Evolutionary conservation across 768 basidiomycete genomes (phyloP), one percentile per base, ranked within the genome.

Genomic region (Filobasidium floriforme): DNA sequence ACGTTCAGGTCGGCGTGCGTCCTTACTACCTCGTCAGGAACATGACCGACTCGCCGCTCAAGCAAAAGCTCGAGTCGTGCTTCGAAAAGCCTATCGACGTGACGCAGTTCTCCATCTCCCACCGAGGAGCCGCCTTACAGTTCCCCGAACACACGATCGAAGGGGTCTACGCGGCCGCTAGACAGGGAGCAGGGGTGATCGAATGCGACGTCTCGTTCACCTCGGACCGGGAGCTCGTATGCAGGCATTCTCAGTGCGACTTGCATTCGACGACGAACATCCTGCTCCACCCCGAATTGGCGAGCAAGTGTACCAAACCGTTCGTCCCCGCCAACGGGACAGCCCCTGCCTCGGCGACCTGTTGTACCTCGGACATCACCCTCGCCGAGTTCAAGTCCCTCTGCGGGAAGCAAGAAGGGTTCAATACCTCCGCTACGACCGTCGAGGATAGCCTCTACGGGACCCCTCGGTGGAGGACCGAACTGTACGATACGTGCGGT

Each of bases 181-280:
- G 54, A 24, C 54, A 57, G 24, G 54, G 54, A 24, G 54, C 54
- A 6, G 54, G 54, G 14, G 54, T 57, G 54, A 57, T 57, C 54
- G 54, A 57, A 28, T 57, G 54, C 24, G 54, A 57, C 54, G 54
- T 57, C 29, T 57, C 54, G 54, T 57, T 57, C 29, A 57, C 54
- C 54, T 57, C 54, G 24, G 54, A 57, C 29, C 54, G 54, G 15
- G 18, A 57, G 15, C n/a, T 57, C 7, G 54, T 57, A 6, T 57
- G 54, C 24, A 15, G 54, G 24, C 54, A 57, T 15, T 57, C 54
- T 26, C 54, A 57, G 29, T 57, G 54, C 54, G 54, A 57, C 24
- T 32, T 57, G 26, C 54, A 57, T 15, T 5, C 6, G 18, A 57
- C 54, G 24, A 57, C 54, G 22, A 26, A 57, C n/a, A 57, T 57